These are phyloP conservation scores for Wickerhamomyces chaumierensis DNA, from an alignment of 805 yeast genomes.

Conservation along the genomic window DNA sequence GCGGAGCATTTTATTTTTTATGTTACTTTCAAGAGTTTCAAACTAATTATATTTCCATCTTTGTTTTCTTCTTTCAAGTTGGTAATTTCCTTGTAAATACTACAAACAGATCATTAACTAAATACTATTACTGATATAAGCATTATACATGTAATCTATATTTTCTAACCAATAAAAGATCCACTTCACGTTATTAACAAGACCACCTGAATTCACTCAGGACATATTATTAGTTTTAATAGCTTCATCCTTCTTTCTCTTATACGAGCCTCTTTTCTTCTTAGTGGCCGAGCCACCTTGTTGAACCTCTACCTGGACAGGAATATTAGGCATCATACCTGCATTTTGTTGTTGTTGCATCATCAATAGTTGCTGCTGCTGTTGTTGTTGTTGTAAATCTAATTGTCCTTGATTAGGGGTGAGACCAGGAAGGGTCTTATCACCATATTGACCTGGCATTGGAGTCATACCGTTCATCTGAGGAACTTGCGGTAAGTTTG, in stretches of 20 bases:
- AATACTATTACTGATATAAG: no score
- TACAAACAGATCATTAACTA: no score
- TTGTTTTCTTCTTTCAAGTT: no score
- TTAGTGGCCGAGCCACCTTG: constrained; percentile 5
- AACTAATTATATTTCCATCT: no score
- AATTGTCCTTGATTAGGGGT: constrained; percentile 3
- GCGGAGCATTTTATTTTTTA: constrained; percentile 24
- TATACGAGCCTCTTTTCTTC: constrained; percentile 20
- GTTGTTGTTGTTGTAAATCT: background rate
- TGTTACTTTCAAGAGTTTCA: constrained; percentile 8
- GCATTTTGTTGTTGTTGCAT: background rate
- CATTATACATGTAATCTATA: no score
- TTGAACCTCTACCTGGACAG: background rate
- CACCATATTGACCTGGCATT: constrained; percentile 10
- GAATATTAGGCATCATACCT: background rate
- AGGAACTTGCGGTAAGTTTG: constrained; percentile 7
- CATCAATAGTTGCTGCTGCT: background rate
- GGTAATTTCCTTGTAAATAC: no score
- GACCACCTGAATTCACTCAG: background rate
- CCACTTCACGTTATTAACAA: no score
- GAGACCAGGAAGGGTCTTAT: constrained; percentile 17
- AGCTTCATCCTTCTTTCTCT: constrained; percentile 13
- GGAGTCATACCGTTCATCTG: constrained; percentile 20
- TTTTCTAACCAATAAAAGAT: no score
- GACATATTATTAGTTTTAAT: no score